Conservation (phyloP, 805 yeast genomes). For the Zygotorulaspora chibaensis region DNA sequence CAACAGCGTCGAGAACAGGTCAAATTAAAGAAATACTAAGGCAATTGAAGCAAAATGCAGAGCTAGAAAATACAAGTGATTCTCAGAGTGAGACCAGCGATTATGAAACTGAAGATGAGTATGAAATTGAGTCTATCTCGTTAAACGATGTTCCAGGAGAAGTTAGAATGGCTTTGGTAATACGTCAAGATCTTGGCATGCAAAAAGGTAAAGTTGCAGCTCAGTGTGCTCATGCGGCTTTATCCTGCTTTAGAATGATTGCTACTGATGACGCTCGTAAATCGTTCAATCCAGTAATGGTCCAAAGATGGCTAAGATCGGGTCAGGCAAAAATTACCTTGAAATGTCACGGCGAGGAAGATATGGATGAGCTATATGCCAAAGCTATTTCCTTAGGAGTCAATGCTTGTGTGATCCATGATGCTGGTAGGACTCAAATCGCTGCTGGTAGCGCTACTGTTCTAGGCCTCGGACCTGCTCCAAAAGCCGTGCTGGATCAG, state of each 20-base stretch:
- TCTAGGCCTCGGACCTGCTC: conserved; percentile 96
- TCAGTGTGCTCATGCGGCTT: conserved; percentile 97
- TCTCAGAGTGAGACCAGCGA: conserved; percentile 24
- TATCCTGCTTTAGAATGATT: conserved; percentile 76
- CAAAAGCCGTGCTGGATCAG: conserved; percentile 70
- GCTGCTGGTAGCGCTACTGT: conserved; percentile 97
- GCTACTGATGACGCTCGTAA: conserved; percentile 44
- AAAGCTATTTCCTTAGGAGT: conserved; percentile 76
- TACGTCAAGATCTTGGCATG: conserved; percentile 87
- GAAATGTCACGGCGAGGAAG: conserved; percentile 63
- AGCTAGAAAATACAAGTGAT: conserved; percentile 4
- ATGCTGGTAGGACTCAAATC: conserved; percentile 95
- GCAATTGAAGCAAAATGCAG: conserved; percentile 18
- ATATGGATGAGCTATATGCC: conserved; percentile 71
- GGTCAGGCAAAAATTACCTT: conserved; percentile 96
- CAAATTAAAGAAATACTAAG: conserved; percentile 15
- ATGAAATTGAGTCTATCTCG: conserved; percentile 55
- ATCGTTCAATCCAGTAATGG: conserved; percentile 55
- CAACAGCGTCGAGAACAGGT: conserved; percentile 15
- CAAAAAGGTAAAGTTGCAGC: conserved; percentile 95
- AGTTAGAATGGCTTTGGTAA: conserved; percentile 80
- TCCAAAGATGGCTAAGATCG: conserved; percentile 68
- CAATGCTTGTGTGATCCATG: conserved; percentile 78
- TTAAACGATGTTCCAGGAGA: conserved; percentile 72
- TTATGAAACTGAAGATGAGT: conserved; percentile 37